These are phyloP conservation scores for Elaeagnus macrophylla DNA, from an alignment of 306 rosid species.

Conservation along the genomic window DNA sequence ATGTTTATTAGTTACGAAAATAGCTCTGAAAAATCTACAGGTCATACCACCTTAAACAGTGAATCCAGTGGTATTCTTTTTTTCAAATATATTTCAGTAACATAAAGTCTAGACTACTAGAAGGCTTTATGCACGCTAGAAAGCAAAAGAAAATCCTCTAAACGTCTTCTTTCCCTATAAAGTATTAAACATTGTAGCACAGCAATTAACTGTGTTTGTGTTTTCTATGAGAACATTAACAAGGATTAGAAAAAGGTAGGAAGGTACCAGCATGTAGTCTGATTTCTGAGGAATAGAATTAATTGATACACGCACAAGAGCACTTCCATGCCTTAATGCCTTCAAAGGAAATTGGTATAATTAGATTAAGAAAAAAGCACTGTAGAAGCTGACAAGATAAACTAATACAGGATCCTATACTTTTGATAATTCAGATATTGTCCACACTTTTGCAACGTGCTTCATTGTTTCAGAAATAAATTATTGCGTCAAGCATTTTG, in stretches of 20 bases:
- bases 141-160: neutral
- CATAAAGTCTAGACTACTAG: neutral
- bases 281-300: constrained; percentile 52
- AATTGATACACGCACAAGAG: constrained; percentile 67
- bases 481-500: too few species aligned
- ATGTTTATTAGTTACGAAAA: too few species aligned
- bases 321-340: constrained; percentile 78
- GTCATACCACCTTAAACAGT: too few species aligned
- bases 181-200: neutral
- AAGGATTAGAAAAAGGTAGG: constrained; percentile 10
- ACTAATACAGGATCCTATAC: neutral
- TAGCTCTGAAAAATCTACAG: too few species aligned
- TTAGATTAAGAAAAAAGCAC: constrained; percentile 14
- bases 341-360: constrained; percentile 33
- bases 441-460: neutral
- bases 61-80: too few species aligned
- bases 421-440: constrained; percentile 5
- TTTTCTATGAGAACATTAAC: neutral
- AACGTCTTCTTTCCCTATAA: neutral
- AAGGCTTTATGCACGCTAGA: neutral
- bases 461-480: too few species aligned
- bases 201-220: neutral
- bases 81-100: neutral
- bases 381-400: constrained; percentile 3
- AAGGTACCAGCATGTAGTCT: constrained; percentile 69